phyloP scores from a whole-genome alignment of 352 stramenopile genomes.

The Thalassiosira hispida region DNA sequence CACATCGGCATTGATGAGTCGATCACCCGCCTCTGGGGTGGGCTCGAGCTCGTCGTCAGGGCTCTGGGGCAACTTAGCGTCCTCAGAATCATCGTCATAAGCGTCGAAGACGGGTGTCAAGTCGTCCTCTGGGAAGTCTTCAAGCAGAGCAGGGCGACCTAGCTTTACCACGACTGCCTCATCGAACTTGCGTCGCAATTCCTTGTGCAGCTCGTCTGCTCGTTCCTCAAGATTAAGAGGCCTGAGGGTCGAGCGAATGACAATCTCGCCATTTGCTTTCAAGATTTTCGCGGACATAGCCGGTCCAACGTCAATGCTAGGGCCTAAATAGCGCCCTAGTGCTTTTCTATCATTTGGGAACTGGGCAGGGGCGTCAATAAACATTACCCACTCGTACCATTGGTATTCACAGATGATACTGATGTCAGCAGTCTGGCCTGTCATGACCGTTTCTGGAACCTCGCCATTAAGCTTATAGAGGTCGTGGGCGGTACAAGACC shows the following conservation, averaged over 20 bases:
- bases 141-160: too few relatives aligned
- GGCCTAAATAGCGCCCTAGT: conserved; percentile 52
- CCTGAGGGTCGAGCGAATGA: conserved; percentile 34
- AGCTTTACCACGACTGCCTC: background rate
- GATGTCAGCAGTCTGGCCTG: conserved; percentile 16
- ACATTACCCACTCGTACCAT: conserved; percentile 63
- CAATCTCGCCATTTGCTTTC: conserved; percentile 47
- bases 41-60: background rate
- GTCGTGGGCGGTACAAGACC: conserved; percentile 26
- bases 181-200: background rate
- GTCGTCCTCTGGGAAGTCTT: conserved; percentile 6
- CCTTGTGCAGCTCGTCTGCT: background rate
- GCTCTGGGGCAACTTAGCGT: background rate
- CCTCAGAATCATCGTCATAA: conserved; percentile 9
- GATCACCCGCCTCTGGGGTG: conserved; percentile 30
- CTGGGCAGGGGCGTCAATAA: background rate
- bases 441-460: conserved; percentile 13
- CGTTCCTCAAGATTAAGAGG: conserved; percentile 28
- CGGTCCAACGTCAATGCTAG: conserved; percentile 33
- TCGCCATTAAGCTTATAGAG: conserved; percentile 15
- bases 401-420: conserved; percentile 28
- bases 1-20: conserved; percentile 32
- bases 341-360: conserved; percentile 25
- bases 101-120: conserved; percentile 11
- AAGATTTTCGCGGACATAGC: conserved; percentile 36